A percentile compares a stretch with the other conserved stretches of the same genome.
phyloP scores from a whole-genome alignment of 2,329 filamentous ascomycete species.

The Colletotrichum sansevieriae region DNA sequence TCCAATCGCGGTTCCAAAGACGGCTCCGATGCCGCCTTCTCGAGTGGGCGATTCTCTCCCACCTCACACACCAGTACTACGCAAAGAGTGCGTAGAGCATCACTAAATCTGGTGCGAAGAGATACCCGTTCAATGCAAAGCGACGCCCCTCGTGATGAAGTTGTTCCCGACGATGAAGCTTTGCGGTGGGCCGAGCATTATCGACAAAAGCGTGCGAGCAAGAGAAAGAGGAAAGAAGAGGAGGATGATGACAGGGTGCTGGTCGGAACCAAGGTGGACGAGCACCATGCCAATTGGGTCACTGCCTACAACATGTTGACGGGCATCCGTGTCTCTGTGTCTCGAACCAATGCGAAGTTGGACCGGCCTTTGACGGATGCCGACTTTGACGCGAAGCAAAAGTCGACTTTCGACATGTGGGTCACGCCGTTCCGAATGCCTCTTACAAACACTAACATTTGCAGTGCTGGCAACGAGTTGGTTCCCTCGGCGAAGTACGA shows the following conservation, averaged over 20 bases:
- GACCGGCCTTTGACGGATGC: conserved; percentile 89
- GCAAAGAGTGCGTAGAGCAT: conserved; percentile 74
- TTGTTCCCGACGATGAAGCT: conserved; percentile 89
- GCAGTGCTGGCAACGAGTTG: conserved; percentile 92
- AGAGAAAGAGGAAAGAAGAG: conserved; percentile 83
- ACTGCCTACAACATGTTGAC: conserved; percentile 99
- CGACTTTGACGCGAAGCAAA: conserved; percentile 94
- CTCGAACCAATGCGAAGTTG: conserved; percentile 95
- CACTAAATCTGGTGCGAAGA: conserved; percentile 84
- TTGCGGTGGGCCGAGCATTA: conserved; percentile 93
- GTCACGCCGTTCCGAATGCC: conserved; percentile 70
- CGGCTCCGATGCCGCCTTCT: conserved; percentile 73
- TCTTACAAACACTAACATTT: conserved; percentile 49
- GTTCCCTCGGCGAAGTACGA: conserved; percentile 99
- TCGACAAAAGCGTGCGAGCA: conserved; percentile 90
- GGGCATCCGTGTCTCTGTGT: conserved; percentile 96
- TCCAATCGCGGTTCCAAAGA: conserved; percentile 81
- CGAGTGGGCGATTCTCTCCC: conserved; percentile 87
- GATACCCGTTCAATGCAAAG: conserved; percentile 89
- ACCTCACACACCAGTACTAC: conserved; percentile 75
- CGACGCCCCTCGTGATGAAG: conserved; percentile 85
- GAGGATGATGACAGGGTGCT: conserved; percentile 95
- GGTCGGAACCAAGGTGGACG: conserved; percentile 97
- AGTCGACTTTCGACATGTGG: conserved; percentile 99
- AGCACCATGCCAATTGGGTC: conserved; percentile 96